These are phyloP conservation scores for Blastocystis sp. DNA, from an alignment of 352 stramenopile species.

Conservation along the genomic window DNA sequence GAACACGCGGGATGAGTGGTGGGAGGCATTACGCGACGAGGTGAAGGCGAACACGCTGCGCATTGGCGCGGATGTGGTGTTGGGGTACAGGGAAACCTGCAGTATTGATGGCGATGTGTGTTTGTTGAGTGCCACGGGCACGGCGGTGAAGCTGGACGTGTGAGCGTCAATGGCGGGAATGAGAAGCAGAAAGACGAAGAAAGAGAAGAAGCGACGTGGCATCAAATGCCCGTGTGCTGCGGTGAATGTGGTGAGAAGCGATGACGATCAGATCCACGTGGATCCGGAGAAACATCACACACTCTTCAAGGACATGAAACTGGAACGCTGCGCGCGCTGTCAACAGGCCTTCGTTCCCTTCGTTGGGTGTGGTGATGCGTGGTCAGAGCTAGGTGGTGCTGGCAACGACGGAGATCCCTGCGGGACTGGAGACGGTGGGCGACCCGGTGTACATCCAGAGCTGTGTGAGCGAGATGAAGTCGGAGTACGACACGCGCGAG, in stretches of 20 bases:
- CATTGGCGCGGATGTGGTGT: slow-evolving; percentile 89
- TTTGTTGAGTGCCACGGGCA: slow-evolving; percentile 90
- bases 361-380: not conserved
- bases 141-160: slow-evolving; percentile 76
- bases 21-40: slow-evolving; percentile 91
- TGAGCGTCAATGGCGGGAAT: not conserved
- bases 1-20: slow-evolving; percentile 94
- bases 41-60: slow-evolving; percentile 90
- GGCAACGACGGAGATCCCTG: slow-evolving; percentile 70
- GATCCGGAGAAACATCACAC: slow-evolving; percentile 53
- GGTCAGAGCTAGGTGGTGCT: slow-evolving; percentile 68
- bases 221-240: slow-evolving; percentile 82
- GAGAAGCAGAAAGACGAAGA: slow-evolving; percentile 6
- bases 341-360: slow-evolving; percentile 31
- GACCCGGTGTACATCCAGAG: slow-evolving; percentile 90
- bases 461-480: slow-evolving; percentile 81
- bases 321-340: slow-evolving; percentile 31
- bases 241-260: slow-evolving; percentile 71
- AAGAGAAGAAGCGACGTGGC: slow-evolving; percentile 77
- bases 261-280: slow-evolving; percentile 34
- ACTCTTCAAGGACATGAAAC: slow-evolving; percentile 53
- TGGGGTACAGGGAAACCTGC: slow-evolving; percentile 90
- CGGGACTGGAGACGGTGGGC: slow-evolving; percentile 80
- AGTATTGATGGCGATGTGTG: slow-evolving; percentile 91
- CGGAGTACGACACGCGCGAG: slow-evolving; percentile 81